Conservation (phyloP, 805 yeast species). For the Starmerella floricola region DNA sequence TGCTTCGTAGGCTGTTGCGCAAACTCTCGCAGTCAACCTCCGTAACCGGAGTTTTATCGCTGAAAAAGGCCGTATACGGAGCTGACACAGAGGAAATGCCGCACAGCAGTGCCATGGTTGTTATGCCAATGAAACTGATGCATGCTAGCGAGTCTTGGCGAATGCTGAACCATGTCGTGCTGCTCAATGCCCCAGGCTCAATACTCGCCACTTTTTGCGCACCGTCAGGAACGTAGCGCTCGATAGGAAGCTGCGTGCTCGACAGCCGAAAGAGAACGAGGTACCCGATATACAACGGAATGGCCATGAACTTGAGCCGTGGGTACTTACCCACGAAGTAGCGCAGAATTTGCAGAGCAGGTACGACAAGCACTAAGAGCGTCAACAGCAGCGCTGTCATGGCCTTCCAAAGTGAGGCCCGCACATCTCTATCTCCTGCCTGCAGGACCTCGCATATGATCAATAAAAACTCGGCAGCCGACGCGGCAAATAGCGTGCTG, state of each 20-base stretch:
- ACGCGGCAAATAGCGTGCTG: slow-evolving; percentile 1
- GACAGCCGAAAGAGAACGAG: slow-evolving; percentile 25
- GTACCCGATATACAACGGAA: slow-evolving; percentile 24
- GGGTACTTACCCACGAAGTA: slow-evolving; percentile 5
- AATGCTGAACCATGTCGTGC: slow-evolving; percentile 16
- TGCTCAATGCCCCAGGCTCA: not conserved
- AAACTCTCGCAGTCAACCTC: slow-evolving; percentile 27
- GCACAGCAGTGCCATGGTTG: slow-evolving; percentile 32
- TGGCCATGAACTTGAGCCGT: slow-evolving; percentile 18
- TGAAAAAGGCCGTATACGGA: slow-evolving; percentile 30
- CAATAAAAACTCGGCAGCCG: slow-evolving; percentile 17
- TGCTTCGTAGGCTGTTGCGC: slow-evolving; percentile 25
- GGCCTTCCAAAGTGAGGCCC: slow-evolving; percentile 19
- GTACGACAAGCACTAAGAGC: slow-evolving; percentile 17
- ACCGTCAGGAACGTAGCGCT: slow-evolving; percentile 7
- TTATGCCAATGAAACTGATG: slow-evolving; percentile 32
- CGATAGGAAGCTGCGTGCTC: slow-evolving; percentile 27
- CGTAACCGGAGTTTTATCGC: slow-evolving; percentile 22
- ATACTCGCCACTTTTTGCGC: not conserved
- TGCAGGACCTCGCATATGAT: slow-evolving; percentile 31
- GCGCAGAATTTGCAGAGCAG: slow-evolving; percentile 18
- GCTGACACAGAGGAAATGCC: slow-evolving; percentile 34
- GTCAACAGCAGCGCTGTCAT: slow-evolving; percentile 23
- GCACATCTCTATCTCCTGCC: slow-evolving; percentile 13
- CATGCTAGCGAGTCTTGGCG: slow-evolving; percentile 27